These are phyloP conservation scores for Botrytis medusae DNA, from an alignment of 2,329 filamentous ascomycete genomes.

Conservation along the genomic window DNA sequence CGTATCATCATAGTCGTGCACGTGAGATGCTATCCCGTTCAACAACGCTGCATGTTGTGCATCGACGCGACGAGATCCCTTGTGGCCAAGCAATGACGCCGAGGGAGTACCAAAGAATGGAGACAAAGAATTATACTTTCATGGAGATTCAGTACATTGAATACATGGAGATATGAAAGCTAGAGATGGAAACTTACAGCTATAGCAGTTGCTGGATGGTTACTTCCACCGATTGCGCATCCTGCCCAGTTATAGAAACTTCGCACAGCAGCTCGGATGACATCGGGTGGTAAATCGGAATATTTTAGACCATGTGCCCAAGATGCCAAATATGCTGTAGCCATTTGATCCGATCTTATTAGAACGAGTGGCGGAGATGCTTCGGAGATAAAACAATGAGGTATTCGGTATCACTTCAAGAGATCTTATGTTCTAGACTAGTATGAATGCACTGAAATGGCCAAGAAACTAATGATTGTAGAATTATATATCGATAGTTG, in stretches of 20 bases:
- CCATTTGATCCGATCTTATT: constrained; percentile 40
- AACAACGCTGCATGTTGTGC: constrained; percentile 52
- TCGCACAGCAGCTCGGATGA: constrained; percentile 47
- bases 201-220: constrained; percentile 30
- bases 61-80: constrained; percentile 40
- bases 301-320: constrained; percentile 49
- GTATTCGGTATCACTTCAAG: neutral
- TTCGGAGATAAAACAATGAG: neutral
- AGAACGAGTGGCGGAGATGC: neutral
- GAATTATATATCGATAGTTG: neutral
- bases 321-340: constrained; percentile 48
- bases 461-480: neutral
- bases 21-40: constrained; percentile 56
- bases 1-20: constrained; percentile 58
- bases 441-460: neutral
- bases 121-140: constrained; percentile 31
- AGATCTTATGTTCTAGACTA: neutral
- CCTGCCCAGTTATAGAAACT: constrained; percentile 56
- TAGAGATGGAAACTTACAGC: constrained; percentile 22
- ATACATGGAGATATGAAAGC: neutral
- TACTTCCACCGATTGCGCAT: constrained; percentile 52
- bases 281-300: constrained; percentile 43
- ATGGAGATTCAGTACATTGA: neutral
- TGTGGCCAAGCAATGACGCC: constrained; percentile 40
- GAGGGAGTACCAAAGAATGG: constrained; percentile 40